Percentiles rank a stretch among this genome's conserved stretches.
phyloP scores from a whole-genome alignment of 2,329 filamentous ascomycete species.

The Hypoxylon sp. region DNA sequence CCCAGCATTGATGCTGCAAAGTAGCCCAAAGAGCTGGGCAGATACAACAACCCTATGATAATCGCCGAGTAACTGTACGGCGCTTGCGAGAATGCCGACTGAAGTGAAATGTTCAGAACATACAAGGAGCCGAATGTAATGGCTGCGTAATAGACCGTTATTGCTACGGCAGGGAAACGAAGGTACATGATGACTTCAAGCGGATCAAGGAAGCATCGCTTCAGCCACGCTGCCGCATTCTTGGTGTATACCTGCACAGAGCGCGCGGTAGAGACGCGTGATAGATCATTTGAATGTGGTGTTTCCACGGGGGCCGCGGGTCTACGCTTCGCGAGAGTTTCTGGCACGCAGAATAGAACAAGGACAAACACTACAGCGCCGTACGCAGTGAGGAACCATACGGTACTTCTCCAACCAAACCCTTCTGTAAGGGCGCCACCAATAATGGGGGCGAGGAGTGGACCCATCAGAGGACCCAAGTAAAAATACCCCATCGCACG shows the following conservation, averaged over 20 bases:
- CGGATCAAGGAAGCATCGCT: conserved; percentile 79
- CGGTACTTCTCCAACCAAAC: conserved; percentile 81
- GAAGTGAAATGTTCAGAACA: conserved; percentile 82
- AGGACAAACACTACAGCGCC: conserved; percentile 71
- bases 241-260: conserved; percentile 72
- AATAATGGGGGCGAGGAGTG: conserved; percentile 81
- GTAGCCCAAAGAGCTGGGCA: conserved; percentile 83
- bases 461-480: conserved; percentile 81
- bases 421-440: conserved; percentile 79
- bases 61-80: conserved; percentile 80
- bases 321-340: conserved; percentile 67
- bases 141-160: conserved; percentile 81
- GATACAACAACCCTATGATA: conserved; percentile 81
- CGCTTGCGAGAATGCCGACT: conserved; percentile 74
- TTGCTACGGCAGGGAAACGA: conserved; percentile 79
- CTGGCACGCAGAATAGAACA: conserved; percentile 74
- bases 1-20: conserved; percentile 77
- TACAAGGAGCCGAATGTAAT: conserved; percentile 84
- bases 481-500: conserved; percentile 88
- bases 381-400: conserved; percentile 83
- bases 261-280: conserved; percentile 72
- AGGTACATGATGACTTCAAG: conserved; percentile 79
- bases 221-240: conserved; percentile 66
- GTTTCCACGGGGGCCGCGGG: conserved; percentile 13
- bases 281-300: conserved; percentile 48